Conservation (phyloP, 2,329 filamentous ascomycete species). For the Simplicillium sp. region DNA sequence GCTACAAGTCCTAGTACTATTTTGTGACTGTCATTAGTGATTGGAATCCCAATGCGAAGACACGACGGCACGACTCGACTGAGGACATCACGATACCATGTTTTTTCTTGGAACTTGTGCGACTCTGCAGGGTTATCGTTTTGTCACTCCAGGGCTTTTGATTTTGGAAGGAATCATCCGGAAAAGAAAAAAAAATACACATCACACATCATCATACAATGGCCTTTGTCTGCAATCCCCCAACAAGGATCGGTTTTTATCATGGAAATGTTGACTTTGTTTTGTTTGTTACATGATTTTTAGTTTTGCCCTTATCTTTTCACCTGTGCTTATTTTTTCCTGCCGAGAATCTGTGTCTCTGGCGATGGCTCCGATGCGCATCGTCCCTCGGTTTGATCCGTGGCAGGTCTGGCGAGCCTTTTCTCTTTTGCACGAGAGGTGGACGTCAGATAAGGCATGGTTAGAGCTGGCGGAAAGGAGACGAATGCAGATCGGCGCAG, state of each 20-base stretch:
- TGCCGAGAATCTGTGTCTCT: no score
- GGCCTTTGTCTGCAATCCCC: no score
- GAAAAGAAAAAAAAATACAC: conserved; percentile 3
- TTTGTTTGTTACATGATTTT: conserved; percentile 12
- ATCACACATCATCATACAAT: background rate
- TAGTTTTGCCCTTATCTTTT: conserved; percentile 9
- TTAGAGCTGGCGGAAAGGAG: no score
- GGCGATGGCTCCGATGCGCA: no score
- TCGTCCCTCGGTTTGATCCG: no score
- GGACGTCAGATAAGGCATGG: no score
- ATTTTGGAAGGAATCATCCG: background rate
- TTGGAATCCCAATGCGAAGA: background rate
- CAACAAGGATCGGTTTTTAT: conserved; percentile 7
- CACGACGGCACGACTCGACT: conserved; percentile 4
- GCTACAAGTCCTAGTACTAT: no score
- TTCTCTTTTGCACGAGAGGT: no score
- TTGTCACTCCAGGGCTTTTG: conserved; percentile 4
- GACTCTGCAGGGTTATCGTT: conserved; percentile 5
- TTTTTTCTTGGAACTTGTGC: conserved; percentile 5
- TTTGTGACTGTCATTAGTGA: no score
- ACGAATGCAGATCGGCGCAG: background rate
- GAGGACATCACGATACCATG: conserved; percentile 2
- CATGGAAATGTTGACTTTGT: conserved; percentile 19
- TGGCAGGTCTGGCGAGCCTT: no score
- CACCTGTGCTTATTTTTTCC: background rate